phyloP scores from a whole-genome alignment of 768 basidiomycete genomes.

The Rubroboletus satanas region DNA sequence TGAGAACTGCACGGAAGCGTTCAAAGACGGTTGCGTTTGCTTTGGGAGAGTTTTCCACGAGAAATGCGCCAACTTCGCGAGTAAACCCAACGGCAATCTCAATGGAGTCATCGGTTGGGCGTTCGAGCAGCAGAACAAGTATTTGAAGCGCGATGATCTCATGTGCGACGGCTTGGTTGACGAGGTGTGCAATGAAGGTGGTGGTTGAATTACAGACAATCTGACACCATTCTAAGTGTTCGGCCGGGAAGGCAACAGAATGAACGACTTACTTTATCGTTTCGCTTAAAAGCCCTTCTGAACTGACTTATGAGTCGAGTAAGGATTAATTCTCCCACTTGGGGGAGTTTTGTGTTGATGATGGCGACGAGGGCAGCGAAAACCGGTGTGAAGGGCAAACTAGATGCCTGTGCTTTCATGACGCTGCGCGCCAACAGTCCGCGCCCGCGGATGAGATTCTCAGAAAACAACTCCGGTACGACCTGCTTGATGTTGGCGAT shows the following conservation, averaged over 20 bases:
- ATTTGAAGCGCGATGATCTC: slow-evolving; percentile 95
- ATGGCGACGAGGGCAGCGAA: slow-evolving; percentile 93
- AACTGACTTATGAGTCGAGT: slow-evolving; percentile 93
- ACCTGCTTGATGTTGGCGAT: slow-evolving; percentile 93
- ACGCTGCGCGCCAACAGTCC: slow-evolving; percentile 91
- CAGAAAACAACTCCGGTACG: slow-evolving; percentile 85
- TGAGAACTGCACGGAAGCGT: slow-evolving; percentile 93
- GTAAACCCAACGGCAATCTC: slow-evolving; percentile 98
- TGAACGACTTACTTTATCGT: slow-evolving; percentile 79
- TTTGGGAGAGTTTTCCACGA: slow-evolving; percentile 90
- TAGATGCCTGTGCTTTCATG: slow-evolving; percentile 97
- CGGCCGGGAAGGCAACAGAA: background rate
- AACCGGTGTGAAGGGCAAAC: slow-evolving; percentile 96
- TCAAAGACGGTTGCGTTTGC: slow-evolving; percentile 94
- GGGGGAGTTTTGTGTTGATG: slow-evolving; percentile 95
- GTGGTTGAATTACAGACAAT: slow-evolving; percentile 91
- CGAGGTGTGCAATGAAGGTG: slow-evolving; percentile 86
- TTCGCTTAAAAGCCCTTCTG: slow-evolving; percentile 89
- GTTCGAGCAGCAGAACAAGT: slow-evolving; percentile 90
- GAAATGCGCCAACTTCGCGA: slow-evolving; percentile 94
- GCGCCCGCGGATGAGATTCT: slow-evolving; percentile 90
- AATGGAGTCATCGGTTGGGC: slow-evolving; percentile 95
- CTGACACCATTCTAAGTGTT: slow-evolving; percentile 38
- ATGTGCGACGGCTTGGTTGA: slow-evolving; percentile 90
- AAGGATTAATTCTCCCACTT: slow-evolving; percentile 89